Evolutionary conservation across 345 rosid genomes (phyloP).

Genomic region (Stellera chamaejasme): DNA sequence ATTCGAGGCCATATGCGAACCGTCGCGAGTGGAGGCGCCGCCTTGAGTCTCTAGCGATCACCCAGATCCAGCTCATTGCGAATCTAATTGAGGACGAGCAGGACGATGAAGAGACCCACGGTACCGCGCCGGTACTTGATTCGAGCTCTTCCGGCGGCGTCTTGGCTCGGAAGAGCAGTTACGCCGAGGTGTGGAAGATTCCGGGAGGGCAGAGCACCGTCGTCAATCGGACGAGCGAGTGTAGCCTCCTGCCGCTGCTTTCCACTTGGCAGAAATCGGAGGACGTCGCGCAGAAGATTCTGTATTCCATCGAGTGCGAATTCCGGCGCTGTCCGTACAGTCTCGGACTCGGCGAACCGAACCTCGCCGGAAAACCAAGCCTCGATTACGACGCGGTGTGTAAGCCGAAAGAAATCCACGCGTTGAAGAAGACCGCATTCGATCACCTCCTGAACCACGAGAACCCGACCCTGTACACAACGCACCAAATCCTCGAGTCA

Average conservation of each 20-base stretch:
- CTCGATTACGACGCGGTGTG: constrained; percentile 71
- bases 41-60: constrained; percentile 46
- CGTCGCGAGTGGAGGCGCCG: constrained; percentile 57
- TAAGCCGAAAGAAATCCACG: constrained; percentile 42
- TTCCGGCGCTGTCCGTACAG: constrained; percentile 64
- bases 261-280: constrained; percentile 70
- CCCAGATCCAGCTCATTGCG: constrained; percentile 57
- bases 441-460: constrained; percentile 50
- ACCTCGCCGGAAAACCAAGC: constrained; percentile 54
- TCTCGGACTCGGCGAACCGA: constrained; percentile 70
- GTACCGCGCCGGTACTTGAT: constrained; percentile 33
- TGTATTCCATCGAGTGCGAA: constrained; percentile 59
- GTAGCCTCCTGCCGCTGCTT: constrained; percentile 63
- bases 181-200: constrained; percentile 49
- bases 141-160: constrained; percentile 26
- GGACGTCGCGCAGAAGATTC: constrained; percentile 43
- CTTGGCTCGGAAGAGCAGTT: constrained; percentile 36
- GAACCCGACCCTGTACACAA: constrained; percentile 47
- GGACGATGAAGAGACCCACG: constrained; percentile 17
- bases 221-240: constrained; percentile 43
- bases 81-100: constrained; percentile 44
- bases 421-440: constrained; percentile 38
- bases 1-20: constrained; percentile 61
- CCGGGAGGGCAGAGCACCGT: constrained; percentile 25
- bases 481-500: constrained; percentile 69